Evolutionary conservation across 2,329 filamentous ascomycete species (phyloP).

Genomic region (Tolypocladium guangdongense): DNA sequence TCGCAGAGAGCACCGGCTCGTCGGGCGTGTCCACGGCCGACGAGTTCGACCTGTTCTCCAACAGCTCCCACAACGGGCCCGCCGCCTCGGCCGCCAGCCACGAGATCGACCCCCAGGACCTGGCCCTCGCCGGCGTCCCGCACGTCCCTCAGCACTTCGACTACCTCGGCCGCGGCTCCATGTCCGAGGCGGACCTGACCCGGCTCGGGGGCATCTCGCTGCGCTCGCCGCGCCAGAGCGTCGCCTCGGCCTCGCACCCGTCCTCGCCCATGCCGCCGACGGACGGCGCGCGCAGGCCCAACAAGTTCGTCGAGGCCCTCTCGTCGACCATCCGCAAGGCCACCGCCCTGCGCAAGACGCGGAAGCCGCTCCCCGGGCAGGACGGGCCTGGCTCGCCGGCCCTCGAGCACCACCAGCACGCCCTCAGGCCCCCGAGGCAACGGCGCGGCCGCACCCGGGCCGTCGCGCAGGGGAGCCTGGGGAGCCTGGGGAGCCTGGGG

Average conservation of each 20-base stretch:
- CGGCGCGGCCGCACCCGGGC: conserved; percentile 12
- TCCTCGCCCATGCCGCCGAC: conserved; percentile 21
- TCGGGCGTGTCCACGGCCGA: conserved; percentile 24
- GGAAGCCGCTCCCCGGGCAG: conserved; percentile 11
- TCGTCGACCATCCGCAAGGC: conserved; percentile 30
- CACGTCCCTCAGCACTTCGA: conserved; percentile 9
- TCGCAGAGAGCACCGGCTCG: conserved; percentile 19
- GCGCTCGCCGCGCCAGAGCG: conserved; percentile 21
- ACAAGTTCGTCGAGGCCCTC: conserved; percentile 29
- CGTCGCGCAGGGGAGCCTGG: conserved; percentile 7
- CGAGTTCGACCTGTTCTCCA: conserved; percentile 25
- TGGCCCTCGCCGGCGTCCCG: conserved; percentile 11
- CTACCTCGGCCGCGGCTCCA: conserved; percentile 23
- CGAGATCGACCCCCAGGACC: conserved; percentile 18
- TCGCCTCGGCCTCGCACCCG: conserved; percentile 16
- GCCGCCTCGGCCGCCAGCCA: conserved; percentile 13
- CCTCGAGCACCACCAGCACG: conserved; percentile 13
- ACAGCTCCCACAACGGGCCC: conserved; percentile 18
- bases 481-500: too few species aligned
- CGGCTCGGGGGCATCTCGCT: conserved; percentile 36
- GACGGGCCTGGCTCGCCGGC: conserved; percentile 18
- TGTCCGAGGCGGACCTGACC: conserved; percentile 37
- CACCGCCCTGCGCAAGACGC: conserved; percentile 20
- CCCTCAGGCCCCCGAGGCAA: conserved; percentile 22
- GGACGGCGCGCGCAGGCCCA: conserved; percentile 20